These are phyloP conservation scores for Perkinsela sp. DNA, from an alignment of 208 protist genomes.

Conservation along the genomic window DNA sequence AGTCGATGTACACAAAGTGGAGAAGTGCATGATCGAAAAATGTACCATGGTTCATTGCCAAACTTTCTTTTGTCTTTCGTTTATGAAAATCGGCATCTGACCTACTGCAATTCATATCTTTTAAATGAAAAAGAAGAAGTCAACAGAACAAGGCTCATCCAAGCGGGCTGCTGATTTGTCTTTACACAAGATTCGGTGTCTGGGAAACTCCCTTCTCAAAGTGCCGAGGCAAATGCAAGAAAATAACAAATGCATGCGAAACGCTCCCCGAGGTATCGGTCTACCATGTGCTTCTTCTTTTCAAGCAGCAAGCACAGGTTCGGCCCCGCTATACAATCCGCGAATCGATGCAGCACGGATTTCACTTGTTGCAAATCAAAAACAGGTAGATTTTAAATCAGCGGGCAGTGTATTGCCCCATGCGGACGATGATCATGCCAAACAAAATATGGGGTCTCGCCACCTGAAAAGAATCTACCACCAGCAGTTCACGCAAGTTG, in stretches of 20 bases:
- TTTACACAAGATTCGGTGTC: not conserved
- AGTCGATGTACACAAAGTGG: no score
- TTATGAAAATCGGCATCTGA: no score
- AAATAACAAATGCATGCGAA: not conserved
- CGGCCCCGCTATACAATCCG: not conserved
- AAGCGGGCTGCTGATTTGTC: not conserved
- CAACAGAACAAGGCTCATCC: not conserved
- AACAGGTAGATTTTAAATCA: not conserved
- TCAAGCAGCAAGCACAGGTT: not conserved
- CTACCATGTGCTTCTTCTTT: not conserved
- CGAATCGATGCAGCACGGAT: not conserved
- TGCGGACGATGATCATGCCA: not conserved
- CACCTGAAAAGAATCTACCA: not conserved
- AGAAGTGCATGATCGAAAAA: no score
- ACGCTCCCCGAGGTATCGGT: not conserved
- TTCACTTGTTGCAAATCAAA: not conserved
- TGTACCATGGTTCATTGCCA: no score
- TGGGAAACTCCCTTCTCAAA: not conserved
- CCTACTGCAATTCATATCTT: no score
- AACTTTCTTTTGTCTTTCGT: no score
- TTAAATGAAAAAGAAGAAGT: not conserved
- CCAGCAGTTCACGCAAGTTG: constrained; percentile 61
- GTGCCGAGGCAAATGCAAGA: not conserved
- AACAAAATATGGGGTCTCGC: not conserved
- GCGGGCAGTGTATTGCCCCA: not conserved